These are phyloP conservation scores for Stemphylium beticola DNA, from an alignment of 2,329 filamentous ascomycete species.

Conservation along the genomic window DNA sequence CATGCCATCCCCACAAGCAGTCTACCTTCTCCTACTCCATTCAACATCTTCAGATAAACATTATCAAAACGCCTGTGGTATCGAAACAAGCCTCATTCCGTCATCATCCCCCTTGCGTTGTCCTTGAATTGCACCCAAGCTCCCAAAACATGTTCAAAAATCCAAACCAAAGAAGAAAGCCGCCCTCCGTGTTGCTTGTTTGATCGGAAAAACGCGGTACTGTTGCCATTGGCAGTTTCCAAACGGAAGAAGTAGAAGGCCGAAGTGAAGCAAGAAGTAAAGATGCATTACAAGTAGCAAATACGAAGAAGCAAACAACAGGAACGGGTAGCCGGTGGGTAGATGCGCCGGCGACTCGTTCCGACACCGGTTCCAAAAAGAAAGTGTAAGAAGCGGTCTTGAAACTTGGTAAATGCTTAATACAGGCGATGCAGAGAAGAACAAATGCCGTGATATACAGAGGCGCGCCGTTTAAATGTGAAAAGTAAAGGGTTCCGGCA, in stretches of 20 bases:
- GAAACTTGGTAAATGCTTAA: slow-evolving; percentile 13
- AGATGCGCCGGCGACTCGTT: background rate
- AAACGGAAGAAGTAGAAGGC: background rate
- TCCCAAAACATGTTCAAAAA: background rate
- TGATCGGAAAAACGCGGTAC: background rate
- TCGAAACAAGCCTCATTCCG: background rate
- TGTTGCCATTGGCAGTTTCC: background rate
- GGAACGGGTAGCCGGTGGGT: background rate
- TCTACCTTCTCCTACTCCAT: background rate
- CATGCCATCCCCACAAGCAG: background rate
- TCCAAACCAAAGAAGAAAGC: background rate
- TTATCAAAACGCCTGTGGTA: slow-evolving; percentile 1
- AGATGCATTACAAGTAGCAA: slow-evolving; percentile 2
- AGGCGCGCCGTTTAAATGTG: slow-evolving; percentile 26
- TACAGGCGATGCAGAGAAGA: slow-evolving; percentile 32
- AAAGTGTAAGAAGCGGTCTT: background rate
- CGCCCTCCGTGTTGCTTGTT: background rate
- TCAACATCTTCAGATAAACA: slow-evolving; percentile 1
- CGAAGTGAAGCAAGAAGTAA: background rate
- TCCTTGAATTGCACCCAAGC: slow-evolving; percentile 1
- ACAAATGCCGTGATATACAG: slow-evolving; percentile 33
- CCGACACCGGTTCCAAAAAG: background rate
- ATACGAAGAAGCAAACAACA: background rate
- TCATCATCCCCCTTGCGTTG: background rate
- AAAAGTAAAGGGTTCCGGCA: slow-evolving; percentile 12